Evolutionary conservation across 2,329 filamentous ascomycete species (phyloP).

Genomic region (Curvularia verruculosa): DNA sequence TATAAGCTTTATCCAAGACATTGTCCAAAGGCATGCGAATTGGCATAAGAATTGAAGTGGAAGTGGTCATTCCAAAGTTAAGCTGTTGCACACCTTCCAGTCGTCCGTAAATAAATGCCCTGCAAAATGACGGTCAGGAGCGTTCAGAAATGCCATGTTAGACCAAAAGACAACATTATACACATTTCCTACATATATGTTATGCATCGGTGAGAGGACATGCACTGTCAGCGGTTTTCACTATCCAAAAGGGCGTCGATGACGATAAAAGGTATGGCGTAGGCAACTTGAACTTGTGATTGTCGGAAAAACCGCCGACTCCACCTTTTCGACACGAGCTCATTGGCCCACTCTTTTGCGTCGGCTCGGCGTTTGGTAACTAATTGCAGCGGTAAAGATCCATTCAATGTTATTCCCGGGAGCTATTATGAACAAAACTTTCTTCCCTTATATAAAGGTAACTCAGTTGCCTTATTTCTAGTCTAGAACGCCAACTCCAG

Average conservation of each 20-base stretch:
- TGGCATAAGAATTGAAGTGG: neutral
- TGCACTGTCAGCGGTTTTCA: neutral
- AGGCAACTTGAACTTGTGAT: neutral
- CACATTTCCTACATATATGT: neutral
- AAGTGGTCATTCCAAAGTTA: neutral
- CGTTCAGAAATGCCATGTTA: neutral
- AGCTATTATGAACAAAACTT: neutral
- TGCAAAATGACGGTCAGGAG: neutral
- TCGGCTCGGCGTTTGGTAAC: neutral
- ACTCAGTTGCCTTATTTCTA: neutral
- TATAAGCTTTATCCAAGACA: neutral
- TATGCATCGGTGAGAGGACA: neutral
- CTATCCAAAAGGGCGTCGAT: neutral
- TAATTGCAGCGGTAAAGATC: neutral
- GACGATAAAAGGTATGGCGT: neutral
- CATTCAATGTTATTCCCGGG: slow-evolving; percentile 3
- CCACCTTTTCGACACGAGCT: neutral
- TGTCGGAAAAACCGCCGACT: slow-evolving; percentile 8
- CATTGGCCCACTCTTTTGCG: neutral
- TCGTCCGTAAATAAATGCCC: neutral
- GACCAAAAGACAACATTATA: neutral
- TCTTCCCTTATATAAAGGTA: neutral
- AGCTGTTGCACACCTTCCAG: neutral
- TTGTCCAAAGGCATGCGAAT: neutral
- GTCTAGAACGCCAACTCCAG: neutral